phyloP scores from a whole-genome alignment of 306 rosid genomes.

The Herpetospermum pedunculosum region DNA sequence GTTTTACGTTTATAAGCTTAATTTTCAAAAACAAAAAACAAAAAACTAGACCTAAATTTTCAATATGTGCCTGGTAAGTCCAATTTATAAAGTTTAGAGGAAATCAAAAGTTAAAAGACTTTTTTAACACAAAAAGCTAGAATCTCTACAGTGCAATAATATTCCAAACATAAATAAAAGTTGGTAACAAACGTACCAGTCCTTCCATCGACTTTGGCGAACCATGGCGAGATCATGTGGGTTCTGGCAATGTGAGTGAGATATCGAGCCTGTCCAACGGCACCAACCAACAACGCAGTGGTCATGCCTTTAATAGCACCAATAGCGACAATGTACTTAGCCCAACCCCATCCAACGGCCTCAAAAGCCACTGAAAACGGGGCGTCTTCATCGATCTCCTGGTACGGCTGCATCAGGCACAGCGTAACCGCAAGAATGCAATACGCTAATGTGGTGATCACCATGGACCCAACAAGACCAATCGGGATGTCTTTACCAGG shows the following conservation, averaged over 20 bases:
- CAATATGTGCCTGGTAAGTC: too few species aligned
- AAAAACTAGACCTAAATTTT: too few species aligned
- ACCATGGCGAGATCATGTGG: conserved; percentile 85
- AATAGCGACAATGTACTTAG: conserved; percentile 60
- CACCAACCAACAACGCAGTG: conserved; percentile 50
- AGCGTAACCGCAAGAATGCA: conserved; percentile 56
- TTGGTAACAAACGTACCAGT: conserved; percentile 18
- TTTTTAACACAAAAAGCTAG: too few species aligned
- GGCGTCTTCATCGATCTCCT: conserved; percentile 17
- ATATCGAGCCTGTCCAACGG: conserved; percentile 76
- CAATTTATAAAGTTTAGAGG: too few species aligned
- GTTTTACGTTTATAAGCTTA: too few species aligned
- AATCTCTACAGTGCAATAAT: too few species aligned
- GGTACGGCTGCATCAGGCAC: conserved; percentile 51
- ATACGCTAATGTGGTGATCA: conserved; percentile 26
- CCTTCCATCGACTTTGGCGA: conserved; percentile 43
- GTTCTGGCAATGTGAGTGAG: conserved; percentile 81
- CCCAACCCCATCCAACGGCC: conserved; percentile 69
- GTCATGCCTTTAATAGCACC: conserved; percentile 91
- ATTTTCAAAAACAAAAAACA: too few species aligned
- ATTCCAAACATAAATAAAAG: too few species aligned
- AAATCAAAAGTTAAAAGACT: too few species aligned
- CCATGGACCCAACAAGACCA: conserved; percentile 76
- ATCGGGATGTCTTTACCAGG: conserved; percentile 73
- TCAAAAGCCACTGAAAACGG: conserved; percentile 57